Base-by-base conservation (phyloP, 208 protist genomes). In the Leishmania gerbilli region DNA sequence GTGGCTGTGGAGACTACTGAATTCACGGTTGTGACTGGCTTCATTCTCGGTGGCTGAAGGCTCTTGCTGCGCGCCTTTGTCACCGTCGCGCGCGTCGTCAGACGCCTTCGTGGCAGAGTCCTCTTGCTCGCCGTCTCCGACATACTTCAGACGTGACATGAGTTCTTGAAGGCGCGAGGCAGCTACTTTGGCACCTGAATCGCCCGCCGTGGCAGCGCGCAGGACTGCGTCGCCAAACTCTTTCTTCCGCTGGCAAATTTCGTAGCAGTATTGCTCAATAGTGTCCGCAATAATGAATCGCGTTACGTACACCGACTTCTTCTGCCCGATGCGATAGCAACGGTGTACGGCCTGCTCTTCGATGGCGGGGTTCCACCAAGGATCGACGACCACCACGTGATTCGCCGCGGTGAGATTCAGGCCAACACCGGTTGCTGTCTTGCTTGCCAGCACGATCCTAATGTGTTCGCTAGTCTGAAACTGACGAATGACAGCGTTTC, bases 321-420 rank as follows among this genome's bases (percentile, higher is more conserved):
- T 97, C 82, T 99, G 98, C 2, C 98, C 98, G 75, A 99, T 98
- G 49, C 98, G 90, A 84, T 99, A 99, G 76, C 98, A 98, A 15
- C 98, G 92, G 84, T 99, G 95, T 55, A 99, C 95, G 0, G 98
- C 98, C 82, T 99, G 98, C 69, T 98, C 90, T 77, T 99, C 98
- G 76, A 98, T 95, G 37, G 96, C 97, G 37, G 98, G 96, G 79
- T 99, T 99, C 97, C 98, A 99, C 98, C 98, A 99, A 45, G 95
- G 95, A 83, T 99, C 98, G 71, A 99, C 92, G 0, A 99, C 84
- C 42, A 99, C 87, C 0, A 99, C 98, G 64, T 98, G 90, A 74
- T 97, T 99, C 6, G 99, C 99, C 11, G 90, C 94, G 2, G 97
- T 99, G 21, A 99, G 94, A 76, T 99, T 99, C 11, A 99, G 89